These are phyloP conservation scores for Penicillium macrosclerotiorum DNA, from an alignment of 495 filamentous ascomycete species.

Conservation along the genomic window DNA sequence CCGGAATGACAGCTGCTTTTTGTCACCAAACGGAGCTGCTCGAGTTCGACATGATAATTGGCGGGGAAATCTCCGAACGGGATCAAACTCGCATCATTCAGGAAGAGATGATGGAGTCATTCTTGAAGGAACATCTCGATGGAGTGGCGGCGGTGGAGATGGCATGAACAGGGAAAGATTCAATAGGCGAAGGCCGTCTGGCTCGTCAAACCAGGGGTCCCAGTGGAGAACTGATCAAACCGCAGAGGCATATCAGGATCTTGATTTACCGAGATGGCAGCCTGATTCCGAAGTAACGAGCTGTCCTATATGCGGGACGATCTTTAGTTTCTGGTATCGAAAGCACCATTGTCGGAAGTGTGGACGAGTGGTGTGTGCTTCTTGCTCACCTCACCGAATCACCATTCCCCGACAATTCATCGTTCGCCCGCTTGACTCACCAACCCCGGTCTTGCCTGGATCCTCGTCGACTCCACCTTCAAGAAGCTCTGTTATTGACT, in stretches of 20 bases:
- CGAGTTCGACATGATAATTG: too few species aligned
- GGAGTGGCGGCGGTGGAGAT: too few species aligned
- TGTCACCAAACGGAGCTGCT: too few species aligned
- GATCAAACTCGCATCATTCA: too few species aligned
- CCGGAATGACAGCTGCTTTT: too few species aligned
- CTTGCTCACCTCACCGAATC: slow-evolving; percentile 92
- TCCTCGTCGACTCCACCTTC: slow-evolving; percentile 18
- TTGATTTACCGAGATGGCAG: slow-evolving; percentile 71
- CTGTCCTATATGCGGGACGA: slow-evolving; percentile 77
- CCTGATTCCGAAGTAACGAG: slow-evolving; percentile 72
- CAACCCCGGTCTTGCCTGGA: slow-evolving; percentile 21
- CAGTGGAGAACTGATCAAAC: neutral
- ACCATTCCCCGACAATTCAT: slow-evolving; percentile 92
- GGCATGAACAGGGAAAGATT: too few species aligned
- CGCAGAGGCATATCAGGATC: neutral
- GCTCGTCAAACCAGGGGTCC: neutral
- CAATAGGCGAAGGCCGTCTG: neutral
- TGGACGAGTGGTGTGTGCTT: slow-evolving; percentile 86
- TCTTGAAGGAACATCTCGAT: too few species aligned
- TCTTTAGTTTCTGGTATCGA: slow-evolving; percentile 82
- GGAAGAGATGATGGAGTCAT: too few species aligned
- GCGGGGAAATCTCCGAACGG: too few species aligned
- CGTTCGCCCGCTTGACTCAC: slow-evolving; percentile 68
- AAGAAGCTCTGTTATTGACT: slow-evolving; percentile 33
- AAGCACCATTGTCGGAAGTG: slow-evolving; percentile 98